Percentiles rank a stretch among this genome's conserved stretches.
These are phyloP conservation scores for Auriscalpium microsporum DNA, from an alignment of 768 basidiomycete genomes.

Conservation along the genomic window DNA sequence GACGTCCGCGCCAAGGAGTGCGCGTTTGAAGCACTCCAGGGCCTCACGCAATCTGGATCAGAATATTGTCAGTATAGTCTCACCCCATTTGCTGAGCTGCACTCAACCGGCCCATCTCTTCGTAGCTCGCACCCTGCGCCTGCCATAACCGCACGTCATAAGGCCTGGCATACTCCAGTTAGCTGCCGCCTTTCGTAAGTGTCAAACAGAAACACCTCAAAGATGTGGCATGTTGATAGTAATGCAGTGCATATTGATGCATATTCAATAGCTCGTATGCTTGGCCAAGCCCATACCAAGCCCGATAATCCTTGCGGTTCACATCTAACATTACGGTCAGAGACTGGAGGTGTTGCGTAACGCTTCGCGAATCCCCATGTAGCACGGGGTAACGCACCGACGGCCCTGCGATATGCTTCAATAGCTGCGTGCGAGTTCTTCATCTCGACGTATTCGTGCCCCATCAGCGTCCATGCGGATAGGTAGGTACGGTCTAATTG, in stretches of 20 bases:
- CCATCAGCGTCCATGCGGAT: constrained; percentile 98
- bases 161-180: constrained; percentile 42
- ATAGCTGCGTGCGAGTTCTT: constrained; percentile 99
- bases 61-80: not conserved
- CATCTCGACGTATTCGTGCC: constrained; percentile 97
- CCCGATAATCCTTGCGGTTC: constrained; percentile 93
- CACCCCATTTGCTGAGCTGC: not conserved
- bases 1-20: constrained; percentile 72
- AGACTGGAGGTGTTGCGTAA: not conserved
- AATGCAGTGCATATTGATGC: constrained; percentile 93
- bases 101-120: constrained; percentile 67
- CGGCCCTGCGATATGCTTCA: constrained; percentile 91
- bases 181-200: not conserved
- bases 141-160: constrained; percentile 97
- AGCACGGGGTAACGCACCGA: constrained; percentile 52
- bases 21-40: constrained; percentile 85
- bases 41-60: constrained; percentile 69
- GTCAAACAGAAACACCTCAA: constrained; percentile 47
- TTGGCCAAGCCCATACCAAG: constrained; percentile 98
- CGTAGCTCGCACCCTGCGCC: constrained; percentile 88
- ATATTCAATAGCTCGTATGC: constrained; percentile 95
- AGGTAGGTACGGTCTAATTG: constrained; percentile 91
- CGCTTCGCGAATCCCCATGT: too few species aligned
- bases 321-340: constrained; percentile 53
- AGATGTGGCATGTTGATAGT: constrained; percentile 93